Percentiles rank a stretch among this genome's conserved stretches.
phyloP scores from a whole-genome alignment of 352 stramenopile genomes.

The Phytophthora citrophthora region DNA sequence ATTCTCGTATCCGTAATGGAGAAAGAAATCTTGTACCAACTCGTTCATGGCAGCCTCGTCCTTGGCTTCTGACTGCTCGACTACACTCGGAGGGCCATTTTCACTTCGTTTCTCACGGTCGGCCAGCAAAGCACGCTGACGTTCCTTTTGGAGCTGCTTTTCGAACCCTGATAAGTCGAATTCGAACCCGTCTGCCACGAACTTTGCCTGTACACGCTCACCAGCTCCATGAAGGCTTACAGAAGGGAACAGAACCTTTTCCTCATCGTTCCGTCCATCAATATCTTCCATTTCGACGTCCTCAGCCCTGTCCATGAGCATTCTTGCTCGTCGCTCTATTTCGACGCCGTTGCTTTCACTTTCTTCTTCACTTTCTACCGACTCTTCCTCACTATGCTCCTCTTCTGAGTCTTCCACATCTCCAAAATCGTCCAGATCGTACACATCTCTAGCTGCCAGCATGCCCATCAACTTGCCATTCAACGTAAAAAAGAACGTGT shows the following conservation, averaged over 20 bases:
- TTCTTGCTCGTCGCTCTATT: not conserved
- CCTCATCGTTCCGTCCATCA: conserved; percentile 14
- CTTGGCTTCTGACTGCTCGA: conserved; percentile 20
- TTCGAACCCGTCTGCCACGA: conserved; percentile 34
- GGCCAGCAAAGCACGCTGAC: conserved; percentile 41
- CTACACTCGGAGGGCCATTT: not conserved
- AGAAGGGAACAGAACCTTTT: conserved; percentile 44
- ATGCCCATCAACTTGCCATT: conserved; percentile 62
- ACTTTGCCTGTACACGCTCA: conserved; percentile 30
- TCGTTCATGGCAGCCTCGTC: conserved; percentile 43
- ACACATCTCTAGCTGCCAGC: conserved; percentile 52
- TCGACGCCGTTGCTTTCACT: conserved; percentile 15
- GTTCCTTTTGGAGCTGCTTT: conserved; percentile 44
- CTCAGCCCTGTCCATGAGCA: not conserved
- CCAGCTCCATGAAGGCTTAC: conserved; percentile 56
- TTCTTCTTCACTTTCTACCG: conserved; percentile 14
- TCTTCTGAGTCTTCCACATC: conserved; percentile 17
- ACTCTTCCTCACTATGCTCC: conserved; percentile 15
- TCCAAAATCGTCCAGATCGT: conserved; percentile 52
- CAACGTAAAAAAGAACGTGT: conserved; percentile 79
- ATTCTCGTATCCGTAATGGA: conserved; percentile 47
- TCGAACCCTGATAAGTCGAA: conserved; percentile 61
- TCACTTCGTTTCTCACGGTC: conserved; percentile 10
- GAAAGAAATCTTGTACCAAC: conserved; percentile 50
- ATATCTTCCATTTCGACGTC: conserved; percentile 40